A percentile compares a stretch with the other conserved stretches of the same genome.
phyloP scores from a whole-genome alignment of 1,284 basidiomycete genomes.

The Apiotrichum akiyoshidainum region DNA sequence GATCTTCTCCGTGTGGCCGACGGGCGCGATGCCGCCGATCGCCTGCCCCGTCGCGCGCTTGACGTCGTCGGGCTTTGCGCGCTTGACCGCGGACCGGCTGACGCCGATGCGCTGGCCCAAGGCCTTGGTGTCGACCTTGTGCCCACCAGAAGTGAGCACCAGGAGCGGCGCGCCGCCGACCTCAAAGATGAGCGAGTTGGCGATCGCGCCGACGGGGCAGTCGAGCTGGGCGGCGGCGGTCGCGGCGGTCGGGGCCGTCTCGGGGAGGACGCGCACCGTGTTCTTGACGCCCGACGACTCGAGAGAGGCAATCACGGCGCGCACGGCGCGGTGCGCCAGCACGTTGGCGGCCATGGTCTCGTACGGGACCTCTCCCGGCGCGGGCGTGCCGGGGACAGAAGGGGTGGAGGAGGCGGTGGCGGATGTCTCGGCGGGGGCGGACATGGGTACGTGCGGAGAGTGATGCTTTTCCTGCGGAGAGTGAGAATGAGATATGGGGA shows the following conservation, averaged over 20 bases:
- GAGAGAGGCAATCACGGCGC: slow-evolving; percentile 3
- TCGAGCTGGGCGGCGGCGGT: slow-evolving; percentile 12
- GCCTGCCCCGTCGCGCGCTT: slow-evolving; percentile 7
- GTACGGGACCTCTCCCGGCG: not conserved
- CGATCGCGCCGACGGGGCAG: slow-evolving; percentile 14
- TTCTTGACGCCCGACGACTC: not conserved
- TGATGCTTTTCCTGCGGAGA: too few relatives aligned
- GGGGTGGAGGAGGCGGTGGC: not conserved
- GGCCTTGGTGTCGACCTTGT: slow-evolving; percentile 13
- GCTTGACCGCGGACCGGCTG: slow-evolving; percentile 8
- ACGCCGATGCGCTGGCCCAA: slow-evolving; percentile 10
- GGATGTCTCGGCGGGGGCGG: not conserved
- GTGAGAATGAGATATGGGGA: too few relatives aligned
- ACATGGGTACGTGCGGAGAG: too few relatives aligned
- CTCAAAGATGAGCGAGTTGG: slow-evolving; percentile 19
- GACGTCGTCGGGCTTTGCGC: slow-evolving; percentile 14
- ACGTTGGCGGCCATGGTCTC: slow-evolving; percentile 3
- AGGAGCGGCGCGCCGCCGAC: slow-evolving; percentile 6
- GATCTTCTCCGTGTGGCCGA: slow-evolving; percentile 6
- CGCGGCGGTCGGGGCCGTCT: slow-evolving; percentile 9
- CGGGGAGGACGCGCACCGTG: slow-evolving; percentile 11
- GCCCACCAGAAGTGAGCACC: slow-evolving; percentile 13
- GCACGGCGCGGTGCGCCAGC: slow-evolving; percentile 12
- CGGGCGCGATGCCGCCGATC: slow-evolving; percentile 18
- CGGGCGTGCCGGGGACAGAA: not conserved